phyloP scores from a whole-genome alignment of 2,329 filamentous ascomycete species.

The Colletotrichum musae region DNA sequence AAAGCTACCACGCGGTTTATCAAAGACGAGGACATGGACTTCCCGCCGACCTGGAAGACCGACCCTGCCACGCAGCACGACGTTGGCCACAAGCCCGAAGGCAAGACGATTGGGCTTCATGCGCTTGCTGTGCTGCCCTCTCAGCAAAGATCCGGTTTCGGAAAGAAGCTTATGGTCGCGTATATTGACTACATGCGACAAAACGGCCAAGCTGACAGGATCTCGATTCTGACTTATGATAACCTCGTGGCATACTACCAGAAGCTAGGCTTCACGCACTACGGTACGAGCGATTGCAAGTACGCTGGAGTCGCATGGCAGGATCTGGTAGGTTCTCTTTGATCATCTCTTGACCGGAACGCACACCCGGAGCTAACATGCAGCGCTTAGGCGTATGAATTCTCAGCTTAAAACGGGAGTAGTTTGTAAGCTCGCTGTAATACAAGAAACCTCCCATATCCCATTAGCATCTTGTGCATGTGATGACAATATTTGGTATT shows the following conservation, averaged over 20 bases:
- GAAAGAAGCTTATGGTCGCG: slow-evolving; percentile 45
- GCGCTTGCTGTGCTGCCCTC: slow-evolving; percentile 47
- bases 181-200: slow-evolving; percentile 45
- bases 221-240: slow-evolving; percentile 50
- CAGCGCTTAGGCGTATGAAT: slow-evolving; percentile 10
- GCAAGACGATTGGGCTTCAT: slow-evolving; percentile 48
- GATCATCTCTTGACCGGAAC: not conserved
- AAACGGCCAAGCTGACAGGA: slow-evolving; percentile 42
- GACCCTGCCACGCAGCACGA: slow-evolving; percentile 33
- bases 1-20: slow-evolving; percentile 43
- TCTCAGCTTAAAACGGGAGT: not conserved
- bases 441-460: no score
- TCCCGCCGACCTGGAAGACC: slow-evolving; percentile 46
- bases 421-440: no score
- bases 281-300: slow-evolving; percentile 48
- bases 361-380: not conserved
- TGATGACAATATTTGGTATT: no score
- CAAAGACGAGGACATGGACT: slow-evolving; percentile 48
- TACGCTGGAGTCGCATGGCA: slow-evolving; percentile 51
- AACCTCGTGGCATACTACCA: slow-evolving; percentile 49
- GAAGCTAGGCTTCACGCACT: slow-evolving; percentile 48
- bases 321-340: slow-evolving; percentile 45
- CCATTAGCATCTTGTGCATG: no score
- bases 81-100: slow-evolving; percentile 45
- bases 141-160: slow-evolving; percentile 46